phyloP scores from a whole-genome alignment of 306 rosid genomes.

The Lotus japonicus region DNA sequence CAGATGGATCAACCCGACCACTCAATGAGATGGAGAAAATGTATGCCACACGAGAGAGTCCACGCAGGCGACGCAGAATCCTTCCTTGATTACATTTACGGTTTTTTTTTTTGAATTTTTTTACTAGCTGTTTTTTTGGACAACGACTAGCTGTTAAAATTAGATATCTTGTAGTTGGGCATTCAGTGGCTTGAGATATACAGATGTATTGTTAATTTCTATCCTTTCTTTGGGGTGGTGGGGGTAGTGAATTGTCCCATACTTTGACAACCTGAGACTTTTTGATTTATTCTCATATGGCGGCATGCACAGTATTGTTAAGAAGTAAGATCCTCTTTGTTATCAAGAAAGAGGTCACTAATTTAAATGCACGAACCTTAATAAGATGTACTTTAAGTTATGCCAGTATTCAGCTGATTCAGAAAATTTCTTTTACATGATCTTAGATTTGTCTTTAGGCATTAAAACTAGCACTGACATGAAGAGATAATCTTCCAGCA shows the following conservation, averaged over 20 bases:
- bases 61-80: constrained; percentile 70
- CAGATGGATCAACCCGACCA: constrained; percentile 86
- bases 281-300: background rate
- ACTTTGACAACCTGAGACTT: constrained; percentile 4
- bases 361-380: no score
- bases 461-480: no score
- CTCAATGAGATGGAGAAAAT: constrained; percentile 80
- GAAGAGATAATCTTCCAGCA: no score
- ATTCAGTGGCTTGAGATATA: constrained; percentile 2
- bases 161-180: constrained; percentile 1
- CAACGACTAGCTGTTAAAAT: constrained; percentile 10
- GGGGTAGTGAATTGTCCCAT: background rate
- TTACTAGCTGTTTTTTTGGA: background rate
- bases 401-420: background rate
- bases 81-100: constrained; percentile 63
- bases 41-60: constrained; percentile 84
- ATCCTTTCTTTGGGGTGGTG: background rate
- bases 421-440: background rate
- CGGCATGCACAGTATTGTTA: background rate
- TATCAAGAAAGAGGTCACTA: background rate
- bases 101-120: background rate
- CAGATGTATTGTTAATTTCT: constrained; percentile 4
- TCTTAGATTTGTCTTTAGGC: background rate
- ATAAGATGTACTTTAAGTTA: no score
- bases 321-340: background rate